Evolutionary conservation across 169 alveolate species (phyloP).

Genomic region (Cryptosporidium viatorum): DNA sequence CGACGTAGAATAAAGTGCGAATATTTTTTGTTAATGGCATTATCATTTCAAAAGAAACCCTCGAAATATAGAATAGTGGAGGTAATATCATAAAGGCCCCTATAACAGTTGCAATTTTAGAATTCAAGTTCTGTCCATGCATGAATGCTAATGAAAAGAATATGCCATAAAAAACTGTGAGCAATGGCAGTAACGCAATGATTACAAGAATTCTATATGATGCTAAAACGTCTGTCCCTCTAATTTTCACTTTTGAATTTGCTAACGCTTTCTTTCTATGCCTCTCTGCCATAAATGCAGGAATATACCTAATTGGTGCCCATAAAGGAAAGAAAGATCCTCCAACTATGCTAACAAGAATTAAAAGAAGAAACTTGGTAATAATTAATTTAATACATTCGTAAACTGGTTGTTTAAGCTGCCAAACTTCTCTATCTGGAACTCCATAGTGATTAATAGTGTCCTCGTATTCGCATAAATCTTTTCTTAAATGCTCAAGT

Average conservation of each 20-base stretch:
- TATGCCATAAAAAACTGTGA: slow-evolving; percentile 86
- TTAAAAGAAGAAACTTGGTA: slow-evolving; percentile 46
- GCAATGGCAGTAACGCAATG: slow-evolving; percentile 86
- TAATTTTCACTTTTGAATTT: slow-evolving; percentile 86
- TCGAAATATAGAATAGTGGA: slow-evolving; percentile 55
- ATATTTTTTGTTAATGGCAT: slow-evolving; percentile 82
- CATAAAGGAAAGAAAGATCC: slow-evolving; percentile 88
- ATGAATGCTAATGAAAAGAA: slow-evolving; percentile 80
- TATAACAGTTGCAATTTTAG: slow-evolving; percentile 5
- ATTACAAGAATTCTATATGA: slow-evolving; percentile 90
- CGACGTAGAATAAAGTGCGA: slow-evolving; percentile 81
- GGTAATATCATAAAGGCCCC: slow-evolving; percentile 22
- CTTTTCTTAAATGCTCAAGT: slow-evolving; percentile 81
- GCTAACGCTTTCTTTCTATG: slow-evolving; percentile 87
- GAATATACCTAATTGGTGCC: slow-evolving; percentile 88
- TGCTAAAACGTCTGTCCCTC: slow-evolving; percentile 90
- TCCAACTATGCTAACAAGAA: slow-evolving; percentile 78
- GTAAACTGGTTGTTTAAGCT: slow-evolving; percentile 86
- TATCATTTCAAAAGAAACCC: slow-evolving; percentile 67
- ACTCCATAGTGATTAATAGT: slow-evolving; percentile 82
- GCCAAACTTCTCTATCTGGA: slow-evolving; percentile 91
- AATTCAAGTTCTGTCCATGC: slow-evolving; percentile 27
- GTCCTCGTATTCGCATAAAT: slow-evolving; percentile 84
- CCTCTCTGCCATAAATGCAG: slow-evolving; percentile 87
- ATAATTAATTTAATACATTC: slow-evolving; percentile 22